Conservation (phyloP, 495 filamentous ascomycete species). For the Alectoria sarmentosa region DNA sequence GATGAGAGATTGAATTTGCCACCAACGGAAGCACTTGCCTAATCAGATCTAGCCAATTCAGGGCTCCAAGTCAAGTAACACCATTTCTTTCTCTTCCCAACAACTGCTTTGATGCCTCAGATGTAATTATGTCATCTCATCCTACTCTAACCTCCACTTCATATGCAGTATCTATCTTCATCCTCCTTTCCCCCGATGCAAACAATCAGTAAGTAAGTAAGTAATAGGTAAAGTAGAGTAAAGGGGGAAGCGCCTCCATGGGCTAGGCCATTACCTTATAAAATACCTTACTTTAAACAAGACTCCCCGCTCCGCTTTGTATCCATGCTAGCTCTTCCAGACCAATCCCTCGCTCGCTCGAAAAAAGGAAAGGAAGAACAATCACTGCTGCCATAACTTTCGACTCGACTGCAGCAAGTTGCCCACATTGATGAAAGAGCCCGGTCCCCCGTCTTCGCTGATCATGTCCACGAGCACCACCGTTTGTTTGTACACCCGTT, state of each 20-base stretch:
- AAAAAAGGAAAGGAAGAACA: background rate
- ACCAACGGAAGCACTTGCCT: background rate
- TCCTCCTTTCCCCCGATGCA: background rate
- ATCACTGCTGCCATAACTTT: constrained; percentile 2
- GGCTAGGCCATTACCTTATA: background rate
- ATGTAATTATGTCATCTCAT: too few species aligned
- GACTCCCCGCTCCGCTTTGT: constrained; percentile 1
- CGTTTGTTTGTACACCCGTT: constrained; percentile 81
- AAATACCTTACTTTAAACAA: background rate
- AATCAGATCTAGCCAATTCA: background rate
- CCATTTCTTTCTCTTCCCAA: too few species aligned
- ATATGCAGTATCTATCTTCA: background rate
- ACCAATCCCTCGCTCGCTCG: background rate
- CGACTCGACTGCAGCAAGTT: constrained; percentile 32
- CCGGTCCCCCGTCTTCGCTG: constrained; percentile 73
- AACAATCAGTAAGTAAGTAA: too few species aligned
- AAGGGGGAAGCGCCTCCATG: background rate
- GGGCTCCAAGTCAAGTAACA: too few species aligned
- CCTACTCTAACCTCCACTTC: background rate
- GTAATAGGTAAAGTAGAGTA: too few species aligned
- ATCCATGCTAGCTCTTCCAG: background rate
- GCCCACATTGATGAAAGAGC: constrained; percentile 77
- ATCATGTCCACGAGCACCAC: constrained; percentile 77
- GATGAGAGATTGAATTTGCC: background rate
- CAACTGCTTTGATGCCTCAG: too few species aligned